Evolutionary conservation across 441 rosid species (phyloP).

Genomic region (Corymbia citriodora): DNA sequence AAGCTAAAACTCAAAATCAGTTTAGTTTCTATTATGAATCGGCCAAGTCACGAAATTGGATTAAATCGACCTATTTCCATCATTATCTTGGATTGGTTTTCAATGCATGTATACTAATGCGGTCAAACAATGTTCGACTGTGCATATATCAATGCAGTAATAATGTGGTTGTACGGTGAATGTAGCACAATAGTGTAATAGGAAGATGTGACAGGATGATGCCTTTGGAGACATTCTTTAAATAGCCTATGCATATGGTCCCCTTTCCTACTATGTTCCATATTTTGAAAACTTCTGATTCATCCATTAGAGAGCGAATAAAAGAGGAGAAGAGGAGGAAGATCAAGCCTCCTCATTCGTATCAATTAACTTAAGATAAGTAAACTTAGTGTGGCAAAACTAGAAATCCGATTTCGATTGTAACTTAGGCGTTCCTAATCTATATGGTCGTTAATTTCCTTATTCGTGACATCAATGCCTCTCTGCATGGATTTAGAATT

Average conservation of each 20-base stretch:
- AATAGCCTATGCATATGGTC: background rate
- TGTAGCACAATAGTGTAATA: background rate
- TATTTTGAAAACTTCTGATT: background rate
- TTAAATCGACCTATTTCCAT: background rate
- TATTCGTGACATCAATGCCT: background rate
- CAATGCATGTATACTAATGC: background rate
- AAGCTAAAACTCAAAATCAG: background rate
- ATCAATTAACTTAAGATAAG: background rate
- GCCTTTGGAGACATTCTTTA: background rate
- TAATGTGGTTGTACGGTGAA: background rate
- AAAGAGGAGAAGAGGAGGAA: background rate
- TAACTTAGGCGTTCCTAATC: background rate
- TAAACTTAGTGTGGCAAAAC: fast-evolving
- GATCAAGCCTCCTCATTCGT: background rate
- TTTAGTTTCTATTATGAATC: background rate
- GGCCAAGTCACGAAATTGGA: background rate
- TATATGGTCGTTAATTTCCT: background rate
- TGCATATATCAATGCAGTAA: background rate
- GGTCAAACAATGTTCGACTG: background rate
- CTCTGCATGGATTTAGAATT: background rate
- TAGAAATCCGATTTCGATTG: background rate
- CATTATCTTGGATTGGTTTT: background rate
- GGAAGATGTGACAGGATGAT: background rate
- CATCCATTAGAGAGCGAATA: background rate
- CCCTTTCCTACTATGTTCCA: background rate